These are phyloP conservation scores for Tulasnella sp. DNA, from an alignment of 768 basidiomycete genomes.

Conservation along the genomic window DNA sequence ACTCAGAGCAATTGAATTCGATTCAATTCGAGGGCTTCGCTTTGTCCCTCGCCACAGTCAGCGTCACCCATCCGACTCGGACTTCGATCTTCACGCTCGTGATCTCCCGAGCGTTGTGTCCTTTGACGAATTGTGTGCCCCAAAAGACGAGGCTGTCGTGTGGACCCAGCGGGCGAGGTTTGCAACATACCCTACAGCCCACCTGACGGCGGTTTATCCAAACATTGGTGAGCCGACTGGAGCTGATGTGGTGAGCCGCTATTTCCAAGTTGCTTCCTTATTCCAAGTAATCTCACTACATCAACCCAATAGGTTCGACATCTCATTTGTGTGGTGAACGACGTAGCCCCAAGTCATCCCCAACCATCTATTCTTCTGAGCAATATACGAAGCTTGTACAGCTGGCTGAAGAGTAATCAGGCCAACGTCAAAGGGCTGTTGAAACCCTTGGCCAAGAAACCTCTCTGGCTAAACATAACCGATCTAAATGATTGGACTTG, in stretches of 20 bases:
- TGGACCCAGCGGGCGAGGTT: constrained; percentile 25
- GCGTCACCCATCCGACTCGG: not conserved
- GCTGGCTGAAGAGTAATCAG: constrained; percentile 9
- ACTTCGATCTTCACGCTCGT: constrained; percentile 6
- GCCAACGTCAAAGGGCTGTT: not conserved
- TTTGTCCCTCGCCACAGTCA: not conserved
- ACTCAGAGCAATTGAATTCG: not conserved
- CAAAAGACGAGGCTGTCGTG: not conserved
- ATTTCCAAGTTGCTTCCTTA: not conserved
- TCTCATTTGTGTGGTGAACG: not conserved
- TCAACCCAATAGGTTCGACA: not conserved
- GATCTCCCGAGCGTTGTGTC: not conserved
- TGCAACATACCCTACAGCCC: not conserved
- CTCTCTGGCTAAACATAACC: constrained; percentile 10
- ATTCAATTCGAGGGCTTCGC: not conserved
- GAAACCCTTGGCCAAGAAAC: not conserved
- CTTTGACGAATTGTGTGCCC: not conserved
- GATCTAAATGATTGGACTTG: constrained; percentile 3
- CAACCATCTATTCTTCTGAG: not conserved
- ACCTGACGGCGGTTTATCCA: not conserved
- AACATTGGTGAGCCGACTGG: not conserved
- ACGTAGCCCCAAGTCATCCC: not conserved
- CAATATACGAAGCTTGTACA: not conserved
- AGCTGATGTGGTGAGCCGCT: not conserved
- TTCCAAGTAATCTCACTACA: not conserved